Percentiles rank a stretch among this genome's conserved stretches.
Conservation (phyloP, 148 eudicot species). For the Chenopodium album region DNA sequence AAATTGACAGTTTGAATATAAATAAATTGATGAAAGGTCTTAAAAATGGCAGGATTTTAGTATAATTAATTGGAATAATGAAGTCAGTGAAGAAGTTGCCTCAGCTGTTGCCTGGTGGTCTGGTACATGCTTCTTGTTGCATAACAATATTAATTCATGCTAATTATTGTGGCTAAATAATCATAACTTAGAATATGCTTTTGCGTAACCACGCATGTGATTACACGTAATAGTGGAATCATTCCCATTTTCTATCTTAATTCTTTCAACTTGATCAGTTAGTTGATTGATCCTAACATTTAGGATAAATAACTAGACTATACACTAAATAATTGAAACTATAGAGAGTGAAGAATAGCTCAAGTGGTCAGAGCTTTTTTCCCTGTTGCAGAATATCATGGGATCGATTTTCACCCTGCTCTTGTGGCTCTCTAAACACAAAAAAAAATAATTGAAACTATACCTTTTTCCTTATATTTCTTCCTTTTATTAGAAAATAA, state of each 20-base stretch:
- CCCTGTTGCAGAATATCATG: too few relatives aligned
- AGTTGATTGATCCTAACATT: not conserved
- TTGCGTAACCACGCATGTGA: conserved; percentile 5
- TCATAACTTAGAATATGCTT: not conserved
- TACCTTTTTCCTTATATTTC: too few relatives aligned
- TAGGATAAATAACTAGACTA: not conserved
- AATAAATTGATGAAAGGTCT: not conserved
- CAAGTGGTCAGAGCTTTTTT: too few relatives aligned
- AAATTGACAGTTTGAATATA: not conserved
- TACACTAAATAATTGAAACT: not conserved
- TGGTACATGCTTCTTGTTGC: conserved; percentile 4
- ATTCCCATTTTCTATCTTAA: not conserved
- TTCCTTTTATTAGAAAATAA: too few relatives aligned
- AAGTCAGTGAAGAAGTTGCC: not conserved
- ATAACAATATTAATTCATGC: not conserved
- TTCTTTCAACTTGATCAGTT: not conserved
- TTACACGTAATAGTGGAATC: conserved; percentile 7
- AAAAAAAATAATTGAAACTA: not conserved
- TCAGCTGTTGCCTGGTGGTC: not conserved
- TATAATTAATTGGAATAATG: not conserved
- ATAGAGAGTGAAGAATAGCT: too few relatives aligned
- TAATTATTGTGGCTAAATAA: not conserved
- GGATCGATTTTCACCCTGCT: too few relatives aligned
- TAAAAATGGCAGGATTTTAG: not conserved
- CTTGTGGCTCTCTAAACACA: too few relatives aligned